These are phyloP conservation scores for Bipolaris gigantea DNA, from an alignment of 2,329 filamentous ascomycete species.

Conservation along the genomic window DNA sequence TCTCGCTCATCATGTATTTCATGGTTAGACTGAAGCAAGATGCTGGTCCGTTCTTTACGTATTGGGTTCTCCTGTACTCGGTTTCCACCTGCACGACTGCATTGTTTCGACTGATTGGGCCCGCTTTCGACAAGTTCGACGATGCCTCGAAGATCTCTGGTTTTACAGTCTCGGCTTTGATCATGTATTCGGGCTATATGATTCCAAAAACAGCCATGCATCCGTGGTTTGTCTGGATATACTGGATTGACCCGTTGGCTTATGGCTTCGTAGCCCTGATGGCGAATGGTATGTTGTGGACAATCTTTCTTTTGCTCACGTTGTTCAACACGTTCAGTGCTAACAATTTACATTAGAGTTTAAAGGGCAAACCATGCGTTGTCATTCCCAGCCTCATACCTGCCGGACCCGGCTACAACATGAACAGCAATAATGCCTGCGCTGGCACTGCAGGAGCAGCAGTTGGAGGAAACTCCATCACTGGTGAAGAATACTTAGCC, in stretches of 20 bases:
- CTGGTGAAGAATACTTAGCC: slow-evolving; percentile 60
- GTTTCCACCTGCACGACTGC: slow-evolving; percentile 65
- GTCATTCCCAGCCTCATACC: slow-evolving; percentile 56
- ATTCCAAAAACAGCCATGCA: slow-evolving; percentile 64
- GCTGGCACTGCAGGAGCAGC: slow-evolving; percentile 44
- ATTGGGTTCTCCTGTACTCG: slow-evolving; percentile 63
- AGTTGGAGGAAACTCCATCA: slow-evolving; percentile 53
- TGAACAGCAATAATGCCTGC: slow-evolving; percentile 29
- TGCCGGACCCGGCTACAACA: slow-evolving; percentile 46
- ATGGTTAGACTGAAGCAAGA: slow-evolving; percentile 74
- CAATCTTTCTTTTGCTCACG: slow-evolving; percentile 63
- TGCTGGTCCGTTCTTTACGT: slow-evolving; percentile 77
- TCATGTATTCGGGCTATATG: slow-evolving; percentile 60
- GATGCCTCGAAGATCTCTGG: slow-evolving; percentile 57
- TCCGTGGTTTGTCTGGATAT: slow-evolving; percentile 78
- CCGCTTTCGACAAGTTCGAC: slow-evolving; percentile 63
- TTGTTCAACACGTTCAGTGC: slow-evolving; percentile 78
- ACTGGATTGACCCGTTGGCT: slow-evolving; percentile 74
- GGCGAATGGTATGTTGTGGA: slow-evolving; percentile 71
- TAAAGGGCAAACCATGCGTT: slow-evolving; percentile 59
- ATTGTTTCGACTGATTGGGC: slow-evolving; percentile 75
- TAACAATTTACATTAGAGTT: slow-evolving; percentile 64
- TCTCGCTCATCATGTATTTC: slow-evolving; percentile 72
- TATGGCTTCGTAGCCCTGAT: slow-evolving; percentile 78
- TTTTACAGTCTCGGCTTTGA: slow-evolving; percentile 57